Conservation (phyloP, 2,329 filamentous ascomycete species). For the Beauveria rudraprayagi region DNA sequence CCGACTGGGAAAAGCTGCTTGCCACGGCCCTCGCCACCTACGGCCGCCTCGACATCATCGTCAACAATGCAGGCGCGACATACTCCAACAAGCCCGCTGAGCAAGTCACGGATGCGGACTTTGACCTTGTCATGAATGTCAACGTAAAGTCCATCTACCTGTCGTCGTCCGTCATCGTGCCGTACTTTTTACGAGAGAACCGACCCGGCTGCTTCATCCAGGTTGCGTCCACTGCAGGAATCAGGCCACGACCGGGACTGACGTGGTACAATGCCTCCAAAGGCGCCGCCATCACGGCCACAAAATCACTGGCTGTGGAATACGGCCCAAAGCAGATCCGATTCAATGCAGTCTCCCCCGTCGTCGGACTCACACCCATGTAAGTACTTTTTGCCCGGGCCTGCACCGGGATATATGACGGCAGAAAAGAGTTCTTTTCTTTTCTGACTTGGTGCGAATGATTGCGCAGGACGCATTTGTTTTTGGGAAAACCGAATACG, state of each 20-base stretch:
- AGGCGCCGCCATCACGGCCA: constrained; percentile 54
- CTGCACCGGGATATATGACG: neutral
- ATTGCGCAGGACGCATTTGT: constrained; percentile 32
- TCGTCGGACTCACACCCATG: constrained; percentile 59
- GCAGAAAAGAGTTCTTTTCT: neutral
- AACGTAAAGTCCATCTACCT: constrained; percentile 62
- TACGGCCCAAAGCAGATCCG: constrained; percentile 65
- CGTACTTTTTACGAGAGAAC: constrained; percentile 49
- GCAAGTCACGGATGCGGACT: constrained; percentile 58
- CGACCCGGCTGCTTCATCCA: constrained; percentile 56
- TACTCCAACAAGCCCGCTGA: constrained; percentile 56
- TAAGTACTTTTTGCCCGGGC: constrained; percentile 16
- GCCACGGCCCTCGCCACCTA: constrained; percentile 35
- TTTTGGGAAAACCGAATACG: constrained; percentile 55
- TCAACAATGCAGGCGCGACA: constrained; percentile 54
- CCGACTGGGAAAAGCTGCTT: constrained; percentile 46
- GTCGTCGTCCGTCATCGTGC: constrained; percentile 50
- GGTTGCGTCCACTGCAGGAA: constrained; percentile 54
- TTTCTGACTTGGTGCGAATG: neutral
- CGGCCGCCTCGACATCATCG: constrained; percentile 47
- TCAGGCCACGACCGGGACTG: constrained; percentile 51
- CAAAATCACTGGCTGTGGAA: constrained; percentile 57
- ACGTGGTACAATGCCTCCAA: constrained; percentile 67
- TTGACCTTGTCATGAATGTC: constrained; percentile 57
- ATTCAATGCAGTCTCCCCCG: constrained; percentile 63